Base-by-base conservation (phyloP, 805 yeast species). In the Metschnikowia gelsemii region DNA sequence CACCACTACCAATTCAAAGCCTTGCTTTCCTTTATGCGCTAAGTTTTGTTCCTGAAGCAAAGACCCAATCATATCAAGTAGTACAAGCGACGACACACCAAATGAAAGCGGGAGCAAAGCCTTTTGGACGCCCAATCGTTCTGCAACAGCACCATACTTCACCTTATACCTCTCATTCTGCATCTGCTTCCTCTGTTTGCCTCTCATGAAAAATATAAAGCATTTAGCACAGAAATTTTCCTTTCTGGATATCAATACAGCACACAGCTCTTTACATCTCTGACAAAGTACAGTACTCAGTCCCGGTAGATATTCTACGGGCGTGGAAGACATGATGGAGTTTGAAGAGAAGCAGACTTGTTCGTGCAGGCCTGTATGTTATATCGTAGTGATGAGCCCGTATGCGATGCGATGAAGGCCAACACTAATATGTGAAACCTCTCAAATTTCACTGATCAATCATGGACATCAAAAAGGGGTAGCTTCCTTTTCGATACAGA, bases 141-240 rank as follows among this genome's bases (percentile, higher is more conserved):
- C 62, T 11, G 63, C 66, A 13, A 66, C 65, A 1, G 63, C 62
- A 11, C 78, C 79, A 52, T 68, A 88, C 53, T 81, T 76, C 17
- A 85, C 90, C 56, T 87, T 85, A 64, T 76, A 89, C 40, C 72
- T 77, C 11, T 85, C 89, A 49, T 74, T 77, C 58, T 67, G 71
- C 88, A 91, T 80, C 55, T 75, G 84, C 55, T 84, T 85, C 47
- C 96, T 72, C 61, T 87, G 89, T 59, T 90, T 90, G 18, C 87
- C 82, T 43, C 83, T 73, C 26, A 90, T 70, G 57, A 87, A 90
- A 45, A 80, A 73, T 16, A 75, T 57, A 52, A 87, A 91, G 61
- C 98, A 90, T 20, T 45, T 43, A 45, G 67, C 62, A 62, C 95
- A 86, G 44, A 83, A 83, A 13, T 65, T 56, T 55, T 85, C 91